Conservation (phyloP, 2,329 filamentous ascomycete species). For the Alternaria panax region DNA sequence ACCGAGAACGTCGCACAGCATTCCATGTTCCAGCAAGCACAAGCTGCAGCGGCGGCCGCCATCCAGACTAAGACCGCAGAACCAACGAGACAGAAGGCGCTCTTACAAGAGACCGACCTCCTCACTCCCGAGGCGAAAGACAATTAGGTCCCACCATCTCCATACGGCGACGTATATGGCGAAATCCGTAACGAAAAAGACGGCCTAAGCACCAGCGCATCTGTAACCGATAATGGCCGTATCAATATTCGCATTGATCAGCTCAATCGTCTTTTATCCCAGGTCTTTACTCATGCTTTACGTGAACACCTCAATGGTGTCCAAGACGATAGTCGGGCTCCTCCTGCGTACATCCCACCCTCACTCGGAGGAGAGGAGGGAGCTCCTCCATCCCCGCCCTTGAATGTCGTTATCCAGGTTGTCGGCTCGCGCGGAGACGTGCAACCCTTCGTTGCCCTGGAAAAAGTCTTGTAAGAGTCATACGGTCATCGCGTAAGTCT, state of each 20-base stretch:
- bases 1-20: conserved; percentile 29
- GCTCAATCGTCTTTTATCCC: conserved; percentile 28
- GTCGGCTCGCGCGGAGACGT: conserved; percentile 63
- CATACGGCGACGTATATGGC: conserved; percentile 44
- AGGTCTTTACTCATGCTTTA: conserved; percentile 29
- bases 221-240: conserved; percentile 47
- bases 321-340: conserved; percentile 19
- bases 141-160: conserved; percentile 36
- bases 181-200: conserved; percentile 43
- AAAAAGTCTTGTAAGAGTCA: conserved; percentile 53
- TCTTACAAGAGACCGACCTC: conserved; percentile 34
- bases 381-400: conserved; percentile 19
- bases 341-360: neutral
- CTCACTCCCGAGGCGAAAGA: conserved; percentile 22
- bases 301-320: conserved; percentile 18
- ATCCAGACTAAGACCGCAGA: conserved; percentile 24
- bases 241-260: conserved; percentile 40
- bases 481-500: conserved; percentile 42
- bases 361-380: conserved; percentile 15
- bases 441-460: conserved; percentile 67
- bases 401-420: conserved; percentile 65
- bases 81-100: conserved; percentile 19
- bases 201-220: conserved; percentile 53
- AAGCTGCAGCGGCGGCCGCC: conserved; percentile 27
- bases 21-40: conserved; percentile 41